Evolutionary conservation across 345 rosid species (phyloP), one percentile per base, ranked within the genome.

Genomic region (Clarkia xantiana): DNA sequence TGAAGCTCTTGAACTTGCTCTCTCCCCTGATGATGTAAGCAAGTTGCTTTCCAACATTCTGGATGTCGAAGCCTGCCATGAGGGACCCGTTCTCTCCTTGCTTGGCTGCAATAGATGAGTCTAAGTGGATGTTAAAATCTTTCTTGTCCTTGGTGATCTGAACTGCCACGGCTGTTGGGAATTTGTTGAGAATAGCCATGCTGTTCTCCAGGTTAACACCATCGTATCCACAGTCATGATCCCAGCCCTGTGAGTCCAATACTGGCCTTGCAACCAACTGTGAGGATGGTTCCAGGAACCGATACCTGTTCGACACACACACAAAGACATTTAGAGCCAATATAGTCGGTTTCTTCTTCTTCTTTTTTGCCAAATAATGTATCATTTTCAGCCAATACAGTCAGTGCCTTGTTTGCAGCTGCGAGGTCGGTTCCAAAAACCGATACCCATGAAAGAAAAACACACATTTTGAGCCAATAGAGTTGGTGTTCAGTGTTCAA

Each of bases 11-110:
- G 67, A 89, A 74, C 68, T 89, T 84, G 56, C 85, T 82, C 73
- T 89, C 94, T 48, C 90, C 94, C 47, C 97, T 64, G 25, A 89
- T 42, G 39, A 80, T 66, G 67, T 85, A 89, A 10, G 95, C 97
- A 47, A 82, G 84, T 63, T 82, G 97, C 76, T 83, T 86, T 18
- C 97, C 95, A 2, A 86, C 80, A 62, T 81, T 90, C 66, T 90
- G 97, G 76, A 86, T 77, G 74, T 90, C 97, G 10, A 90, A 90
- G 29, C 97, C 97, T 40, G 77, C 94, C 97, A 90, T 82, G 59
- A 70, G 78, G 42, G 97, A 90, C 20, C 88, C 95, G 46, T 53
- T 77, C 40, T 81, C 89, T 0, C 95, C 95, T 16, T 83, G 86
- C 75, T 86, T 86, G 4, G 77, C 78, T 44, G 86, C 61, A 55